Percentiles rank a stretch among this genome's conserved stretches.
These are phyloP conservation scores for Ajuga chamaepitys DNA, from an alignment of 257 asterid genomes.

Conservation along the genomic window DNA sequence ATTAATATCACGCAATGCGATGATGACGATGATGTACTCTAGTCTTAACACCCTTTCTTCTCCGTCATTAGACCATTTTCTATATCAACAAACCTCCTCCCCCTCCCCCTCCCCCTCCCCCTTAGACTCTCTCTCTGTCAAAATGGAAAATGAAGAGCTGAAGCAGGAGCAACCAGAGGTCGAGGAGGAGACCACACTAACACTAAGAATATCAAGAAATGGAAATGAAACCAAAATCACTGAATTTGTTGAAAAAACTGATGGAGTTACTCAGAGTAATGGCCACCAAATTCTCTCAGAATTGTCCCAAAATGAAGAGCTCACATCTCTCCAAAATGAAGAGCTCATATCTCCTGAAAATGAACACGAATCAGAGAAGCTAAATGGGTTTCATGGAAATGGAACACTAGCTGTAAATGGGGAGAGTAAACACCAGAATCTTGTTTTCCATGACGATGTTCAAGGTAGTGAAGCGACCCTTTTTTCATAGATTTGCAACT, in stretches of 20 bases:
- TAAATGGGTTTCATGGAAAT: constrained; percentile 14
- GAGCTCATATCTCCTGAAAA: not conserved
- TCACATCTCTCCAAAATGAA: constrained; percentile 17
- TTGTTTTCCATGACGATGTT: constrained; percentile 49
- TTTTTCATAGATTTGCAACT: not conserved
- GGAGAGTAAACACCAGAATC: constrained; percentile 20
- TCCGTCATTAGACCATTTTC: no score
- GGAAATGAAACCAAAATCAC: constrained; percentile 1
- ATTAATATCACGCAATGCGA: no score
- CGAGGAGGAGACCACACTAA: constrained; percentile 27
- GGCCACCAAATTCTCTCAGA: constrained; percentile 17
- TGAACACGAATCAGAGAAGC: constrained; percentile 14
- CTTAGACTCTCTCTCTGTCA: no score
- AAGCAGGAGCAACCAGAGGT: constrained; percentile 35
- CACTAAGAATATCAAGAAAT: constrained; percentile 35
- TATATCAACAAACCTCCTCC: no score
- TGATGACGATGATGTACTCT: no score
- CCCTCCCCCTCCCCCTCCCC: no score
- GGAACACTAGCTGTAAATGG: constrained; percentile 23
- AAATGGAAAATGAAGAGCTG: no score
- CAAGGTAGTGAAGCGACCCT: constrained; percentile 34
- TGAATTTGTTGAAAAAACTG: constrained; percentile 5
- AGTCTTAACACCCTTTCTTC: no score
- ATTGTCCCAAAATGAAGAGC: constrained; percentile 22
- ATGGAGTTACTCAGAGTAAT: constrained; percentile 14